Percentiles rank a stretch among this genome's conserved stretches.
Evolutionary conservation across 768 basidiomycete species (phyloP).

Genomic region (Mycena crocata): DNA sequence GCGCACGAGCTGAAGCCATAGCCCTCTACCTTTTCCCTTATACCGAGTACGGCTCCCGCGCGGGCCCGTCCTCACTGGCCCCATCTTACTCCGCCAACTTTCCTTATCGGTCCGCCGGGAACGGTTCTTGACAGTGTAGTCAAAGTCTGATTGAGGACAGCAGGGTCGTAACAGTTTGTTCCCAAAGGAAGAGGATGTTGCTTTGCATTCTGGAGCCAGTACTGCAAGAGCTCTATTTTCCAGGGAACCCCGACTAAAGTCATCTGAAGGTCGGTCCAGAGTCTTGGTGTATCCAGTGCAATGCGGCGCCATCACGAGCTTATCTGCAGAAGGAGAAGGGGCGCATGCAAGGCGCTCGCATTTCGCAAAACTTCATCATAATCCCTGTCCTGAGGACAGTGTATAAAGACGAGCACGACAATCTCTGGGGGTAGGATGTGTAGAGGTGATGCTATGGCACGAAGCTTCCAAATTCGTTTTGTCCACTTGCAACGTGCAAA

Average conservation of each 20-base stretch:
- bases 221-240: not conserved
- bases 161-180: too few species aligned
- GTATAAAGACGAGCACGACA: not conserved
- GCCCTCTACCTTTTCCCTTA: too few species aligned
- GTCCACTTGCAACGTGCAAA: not conserved
- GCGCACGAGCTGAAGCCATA: too few species aligned
- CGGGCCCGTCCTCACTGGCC: too few species aligned
- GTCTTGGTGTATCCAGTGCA: not conserved
- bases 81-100: too few species aligned
- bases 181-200: not conserved
- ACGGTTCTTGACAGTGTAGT: too few species aligned
- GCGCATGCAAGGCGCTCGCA: not conserved
- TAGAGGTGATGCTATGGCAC: not conserved
- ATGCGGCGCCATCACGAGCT: not conserved
- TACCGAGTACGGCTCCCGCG: too few species aligned
- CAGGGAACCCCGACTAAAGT: not conserved
- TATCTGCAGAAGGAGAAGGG: not conserved
- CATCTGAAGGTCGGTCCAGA: not conserved
- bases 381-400: not conserved
- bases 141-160: too few species aligned
- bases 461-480: not conserved
- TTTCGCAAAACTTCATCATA: not conserved
- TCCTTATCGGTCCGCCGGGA: too few species aligned
- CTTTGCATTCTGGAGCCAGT: not conserved
- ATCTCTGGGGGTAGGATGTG: not conserved